Percentiles rank a stretch among this genome's conserved stretches.
These are phyloP conservation scores for Podila verticillata DNA, from an alignment of 192 early-diverging fungal species.

Conservation along the genomic window DNA sequence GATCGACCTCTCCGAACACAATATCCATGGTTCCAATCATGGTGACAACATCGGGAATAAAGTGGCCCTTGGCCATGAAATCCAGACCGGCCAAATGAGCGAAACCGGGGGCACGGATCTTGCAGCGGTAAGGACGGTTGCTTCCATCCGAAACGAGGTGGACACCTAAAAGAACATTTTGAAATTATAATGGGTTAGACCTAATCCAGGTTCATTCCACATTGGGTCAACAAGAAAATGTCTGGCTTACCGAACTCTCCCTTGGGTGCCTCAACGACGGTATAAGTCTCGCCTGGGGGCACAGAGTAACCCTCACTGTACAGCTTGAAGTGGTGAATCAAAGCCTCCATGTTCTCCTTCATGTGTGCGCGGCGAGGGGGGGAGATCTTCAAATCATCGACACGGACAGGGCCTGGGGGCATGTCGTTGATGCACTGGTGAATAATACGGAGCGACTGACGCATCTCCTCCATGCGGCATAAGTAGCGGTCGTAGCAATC, in stretches of 20 bases:
- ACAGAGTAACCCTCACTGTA: constrained; percentile 99
- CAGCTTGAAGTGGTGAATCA: constrained; percentile 99
- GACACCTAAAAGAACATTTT: constrained; percentile 55
- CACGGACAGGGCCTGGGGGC: constrained; percentile 91
- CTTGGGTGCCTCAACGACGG: constrained; percentile 97
- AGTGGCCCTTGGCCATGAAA: constrained; percentile 90
- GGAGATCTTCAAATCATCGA: constrained; percentile 97
- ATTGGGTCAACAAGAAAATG: not conserved
- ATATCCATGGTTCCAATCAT: constrained; percentile 99
- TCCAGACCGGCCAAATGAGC: constrained; percentile 73
- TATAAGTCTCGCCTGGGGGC: constrained; percentile 97
- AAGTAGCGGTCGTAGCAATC: constrained; percentile 97
- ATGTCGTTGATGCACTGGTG: constrained; percentile 96
- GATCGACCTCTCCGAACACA: constrained; percentile 96
- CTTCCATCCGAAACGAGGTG: constrained; percentile 94
- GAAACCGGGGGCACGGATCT: constrained; percentile 97
- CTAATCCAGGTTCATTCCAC: too few relatives aligned
- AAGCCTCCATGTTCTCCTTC: constrained; percentile 99
- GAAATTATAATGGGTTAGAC: too few relatives aligned
- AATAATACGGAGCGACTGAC: constrained; percentile 95
- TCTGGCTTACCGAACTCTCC: constrained; percentile 87
- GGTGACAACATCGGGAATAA: constrained; percentile 94
- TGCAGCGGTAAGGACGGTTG: constrained; percentile 96
- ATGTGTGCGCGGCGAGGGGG: constrained; percentile 92
- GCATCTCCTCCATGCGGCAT: constrained; percentile 99